Evolutionary conservation across 2,329 filamentous ascomycete genomes (phyloP).

Genomic region (Leptographium wingfieldii): DNA sequence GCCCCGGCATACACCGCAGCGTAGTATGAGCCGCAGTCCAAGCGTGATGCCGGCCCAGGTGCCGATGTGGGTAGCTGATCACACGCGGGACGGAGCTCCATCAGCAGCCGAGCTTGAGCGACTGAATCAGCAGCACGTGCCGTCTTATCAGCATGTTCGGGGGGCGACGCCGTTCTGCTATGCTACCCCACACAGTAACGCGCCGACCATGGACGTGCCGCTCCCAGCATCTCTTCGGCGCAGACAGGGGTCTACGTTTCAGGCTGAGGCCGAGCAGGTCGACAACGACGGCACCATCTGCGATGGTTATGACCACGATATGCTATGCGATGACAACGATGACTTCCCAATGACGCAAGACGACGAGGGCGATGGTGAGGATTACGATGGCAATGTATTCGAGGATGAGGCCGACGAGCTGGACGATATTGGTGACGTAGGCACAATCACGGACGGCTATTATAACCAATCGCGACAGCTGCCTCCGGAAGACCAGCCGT

Average conservation of each 20-base stretch:
- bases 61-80: neutral
- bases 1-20: slow-evolving; percentile 40
- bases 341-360: slow-evolving; percentile 20
- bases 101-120: slow-evolving; percentile 18
- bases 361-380: slow-evolving; percentile 21
- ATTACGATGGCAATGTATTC: slow-evolving; percentile 18
- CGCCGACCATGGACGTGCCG: slow-evolving; percentile 29
- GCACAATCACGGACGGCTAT: neutral
- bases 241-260: slow-evolving; percentile 8
- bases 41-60: slow-evolving; percentile 26
- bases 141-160: slow-evolving; percentile 15
- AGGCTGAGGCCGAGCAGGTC: slow-evolving; percentile 17
- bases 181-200: slow-evolving; percentile 60
- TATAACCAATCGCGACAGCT: neutral
- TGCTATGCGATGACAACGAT: slow-evolving; percentile 9
- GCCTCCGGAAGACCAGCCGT: slow-evolving; percentile 41
- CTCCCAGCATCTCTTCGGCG: slow-evolving; percentile 9
- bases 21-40: slow-evolving; percentile 29
- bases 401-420: slow-evolving; percentile 14
- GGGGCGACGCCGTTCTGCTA: slow-evolving; percentile 54
- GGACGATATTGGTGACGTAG: slow-evolving; percentile 11
- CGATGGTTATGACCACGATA: slow-evolving; percentile 12
- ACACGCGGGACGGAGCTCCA: slow-evolving; percentile 12
- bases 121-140: slow-evolving; percentile 15
- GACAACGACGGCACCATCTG: slow-evolving; percentile 14